Evolutionary conservation across 192 early-diverging fungal species (phyloP).

Genomic region (Coemansia sp.): DNA sequence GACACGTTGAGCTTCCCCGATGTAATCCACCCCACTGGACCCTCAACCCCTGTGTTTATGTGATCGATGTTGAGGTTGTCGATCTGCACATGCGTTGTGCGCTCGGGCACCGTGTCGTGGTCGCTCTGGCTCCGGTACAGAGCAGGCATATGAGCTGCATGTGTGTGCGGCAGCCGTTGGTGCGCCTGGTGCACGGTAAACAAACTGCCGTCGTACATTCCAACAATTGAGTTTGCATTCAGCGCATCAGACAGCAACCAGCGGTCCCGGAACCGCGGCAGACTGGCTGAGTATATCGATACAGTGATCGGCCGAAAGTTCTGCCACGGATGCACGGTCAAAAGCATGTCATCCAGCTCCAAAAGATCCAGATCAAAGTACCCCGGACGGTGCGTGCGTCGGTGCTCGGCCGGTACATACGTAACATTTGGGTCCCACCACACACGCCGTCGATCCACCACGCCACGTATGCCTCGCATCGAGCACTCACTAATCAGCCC

Average conservation of each 20-base stretch:
- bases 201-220: slow-evolving; percentile 91
- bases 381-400: slow-evolving; percentile 65
- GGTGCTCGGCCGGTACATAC: slow-evolving; percentile 61
- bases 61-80: slow-evolving; percentile 90
- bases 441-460: slow-evolving; percentile 80
- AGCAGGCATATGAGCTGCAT: background rate
- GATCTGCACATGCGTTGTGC: slow-evolving; percentile 71
- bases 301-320: slow-evolving; percentile 84
- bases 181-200: slow-evolving; percentile 92
- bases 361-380: slow-evolving; percentile 85
- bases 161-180: slow-evolving; percentile 33
- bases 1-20: slow-evolving; percentile 81
- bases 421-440: slow-evolving; percentile 66
- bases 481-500: slow-evolving; percentile 78
- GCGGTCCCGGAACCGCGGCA: slow-evolving; percentile 83
- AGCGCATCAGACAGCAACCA: slow-evolving; percentile 92
- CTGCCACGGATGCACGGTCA: slow-evolving; percentile 75
- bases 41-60: slow-evolving; percentile 77
- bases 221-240: slow-evolving; percentile 83
- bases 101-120: background rate
- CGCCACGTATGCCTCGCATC: slow-evolving; percentile 85
- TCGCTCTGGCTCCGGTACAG: background rate
- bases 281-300: slow-evolving; percentile 80
- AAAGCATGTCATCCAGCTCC: slow-evolving; percentile 80
- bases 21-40: slow-evolving; percentile 95